Evolutionary conservation across 2,329 filamentous ascomycete genomes (phyloP), one percentile per base, ranked within the genome.

Genomic region (Colletotrichum coccodes): DNA sequence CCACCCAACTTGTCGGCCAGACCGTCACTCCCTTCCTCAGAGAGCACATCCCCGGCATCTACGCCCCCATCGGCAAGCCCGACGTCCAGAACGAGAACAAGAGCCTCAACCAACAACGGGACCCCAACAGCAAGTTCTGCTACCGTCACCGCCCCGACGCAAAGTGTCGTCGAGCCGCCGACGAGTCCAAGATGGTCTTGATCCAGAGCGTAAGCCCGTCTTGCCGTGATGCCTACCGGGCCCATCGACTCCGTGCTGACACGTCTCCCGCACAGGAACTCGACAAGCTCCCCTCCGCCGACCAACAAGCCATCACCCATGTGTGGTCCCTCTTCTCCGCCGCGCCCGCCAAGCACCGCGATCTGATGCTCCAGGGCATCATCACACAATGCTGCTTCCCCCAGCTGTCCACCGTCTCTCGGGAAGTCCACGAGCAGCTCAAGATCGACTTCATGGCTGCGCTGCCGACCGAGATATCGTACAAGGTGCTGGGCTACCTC

Each of bases 291-390:
- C 92, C 94, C 6, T 89, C 92, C 71, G 90, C 89, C 72, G 96
- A 99, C 78, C 94, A 97, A 81, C 94, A 98, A 81, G 95, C 93
- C 76, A 98, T 99, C 75, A 94, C 95, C 38, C 95, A 98, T 76
- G 95, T 98, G 64, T 99, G 96, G 96, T 97, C 95, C 0, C 86
- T 98, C 54, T 99, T 99, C 84, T 98, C 95, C 0, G 96, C 96
- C 44, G 95, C 96, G 0, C 96, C 96, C 0, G 89, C 94, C 11
- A 97, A 97, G 78, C 95, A 98, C 76, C 91, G 96, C 73, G 95
- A 97, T 71, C 87, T 99, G 68, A 98, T 99, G 93, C 87, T 99
- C 8, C 94, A 97, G 79, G 96, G 96, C 73, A 95, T 99, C 75
- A 91, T 99, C 70, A 92, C 95, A 0, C 95, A 98, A 79, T 98